Conservation (phyloP, 148 eudicot genomes). For the Hydrangea macrophylla region DNA sequence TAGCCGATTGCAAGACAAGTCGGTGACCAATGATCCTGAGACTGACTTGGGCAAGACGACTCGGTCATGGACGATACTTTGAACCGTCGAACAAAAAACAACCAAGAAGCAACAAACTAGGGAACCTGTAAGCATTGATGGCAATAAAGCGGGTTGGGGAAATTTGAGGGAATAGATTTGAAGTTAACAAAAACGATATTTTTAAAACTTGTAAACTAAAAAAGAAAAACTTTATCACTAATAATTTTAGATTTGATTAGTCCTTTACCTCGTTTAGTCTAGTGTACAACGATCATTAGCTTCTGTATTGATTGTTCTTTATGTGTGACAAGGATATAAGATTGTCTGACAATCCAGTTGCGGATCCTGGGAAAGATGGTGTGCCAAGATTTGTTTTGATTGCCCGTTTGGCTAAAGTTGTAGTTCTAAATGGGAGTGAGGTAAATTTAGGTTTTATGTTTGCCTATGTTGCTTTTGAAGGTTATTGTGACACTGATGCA, state of each 20-base stretch:
- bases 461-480: conserved; percentile 3
- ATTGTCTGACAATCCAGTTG: conserved; percentile 78
- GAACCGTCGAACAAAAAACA: too few species aligned
- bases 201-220: too few species aligned
- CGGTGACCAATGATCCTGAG: too few species aligned
- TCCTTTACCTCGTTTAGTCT: neutral
- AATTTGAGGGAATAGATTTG: too few species aligned
- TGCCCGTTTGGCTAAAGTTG: conserved; percentile 75
- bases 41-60: too few species aligned
- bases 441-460: conserved; percentile 27
- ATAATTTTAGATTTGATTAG: neutral
- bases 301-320: conserved; percentile 5
- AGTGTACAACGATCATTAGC: neutral
- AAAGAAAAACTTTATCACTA: too few species aligned
- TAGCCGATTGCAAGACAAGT: too few species aligned
- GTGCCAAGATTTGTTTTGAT: conserved; percentile 76
- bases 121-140: too few species aligned
- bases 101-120: too few species aligned
- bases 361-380: conserved; percentile 80
- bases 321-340: conserved; percentile 56
- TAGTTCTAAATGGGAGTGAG: conserved; percentile 89
- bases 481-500: conserved; percentile 14
- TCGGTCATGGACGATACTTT: too few species aligned
- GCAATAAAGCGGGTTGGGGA: too few species aligned
- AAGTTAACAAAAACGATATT: too few species aligned